Evolutionary conservation across 2,329 filamentous ascomycete genomes (phyloP).

Genomic region (Penicillium sp.): DNA sequence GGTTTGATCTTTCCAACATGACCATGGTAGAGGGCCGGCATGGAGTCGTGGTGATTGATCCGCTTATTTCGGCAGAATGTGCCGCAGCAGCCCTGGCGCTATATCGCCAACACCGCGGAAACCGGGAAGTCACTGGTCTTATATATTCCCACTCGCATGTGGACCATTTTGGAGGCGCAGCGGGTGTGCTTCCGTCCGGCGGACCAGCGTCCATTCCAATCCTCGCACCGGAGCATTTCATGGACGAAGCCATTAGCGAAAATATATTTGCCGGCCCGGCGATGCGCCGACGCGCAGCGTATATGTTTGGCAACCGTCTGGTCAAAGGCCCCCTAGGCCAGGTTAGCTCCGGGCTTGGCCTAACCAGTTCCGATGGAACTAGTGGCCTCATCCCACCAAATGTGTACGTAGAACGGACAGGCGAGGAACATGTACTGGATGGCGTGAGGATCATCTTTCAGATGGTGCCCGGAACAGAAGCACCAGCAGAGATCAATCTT

Average conservation of each 20-base stretch:
- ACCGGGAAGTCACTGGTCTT: constrained; percentile 35
- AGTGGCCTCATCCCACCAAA: constrained; percentile 41
- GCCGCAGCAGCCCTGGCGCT: constrained; percentile 39
- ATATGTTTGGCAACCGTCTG: constrained; percentile 47
- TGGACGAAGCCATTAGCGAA: constrained; percentile 44
- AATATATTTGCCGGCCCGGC: constrained; percentile 45
- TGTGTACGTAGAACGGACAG: constrained; percentile 29
- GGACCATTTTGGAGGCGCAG: constrained; percentile 44
- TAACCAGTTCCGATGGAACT: constrained; percentile 22
- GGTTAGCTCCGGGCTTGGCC: constrained; percentile 44
- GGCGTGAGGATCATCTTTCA: constrained; percentile 47
- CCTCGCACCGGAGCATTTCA: constrained; percentile 45
- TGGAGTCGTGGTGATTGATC: constrained; percentile 47
- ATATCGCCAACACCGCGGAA: constrained; percentile 32
- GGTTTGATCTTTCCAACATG: constrained; percentile 48
- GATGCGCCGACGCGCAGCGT: constrained; percentile 44
- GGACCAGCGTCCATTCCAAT: neutral
- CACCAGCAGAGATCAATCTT: constrained; percentile 49
- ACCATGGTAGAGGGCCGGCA: constrained; percentile 43
- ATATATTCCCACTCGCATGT: constrained; percentile 50
- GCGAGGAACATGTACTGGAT: constrained; percentile 28
- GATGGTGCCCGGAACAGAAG: constrained; percentile 48
- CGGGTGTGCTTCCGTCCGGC: neutral
- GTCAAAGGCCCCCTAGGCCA: constrained; percentile 35
- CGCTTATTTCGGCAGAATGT: constrained; percentile 42